These are phyloP conservation scores for Boletus rubropictus DNA, from an alignment of 768 basidiomycete genomes.

Conservation along the genomic window DNA sequence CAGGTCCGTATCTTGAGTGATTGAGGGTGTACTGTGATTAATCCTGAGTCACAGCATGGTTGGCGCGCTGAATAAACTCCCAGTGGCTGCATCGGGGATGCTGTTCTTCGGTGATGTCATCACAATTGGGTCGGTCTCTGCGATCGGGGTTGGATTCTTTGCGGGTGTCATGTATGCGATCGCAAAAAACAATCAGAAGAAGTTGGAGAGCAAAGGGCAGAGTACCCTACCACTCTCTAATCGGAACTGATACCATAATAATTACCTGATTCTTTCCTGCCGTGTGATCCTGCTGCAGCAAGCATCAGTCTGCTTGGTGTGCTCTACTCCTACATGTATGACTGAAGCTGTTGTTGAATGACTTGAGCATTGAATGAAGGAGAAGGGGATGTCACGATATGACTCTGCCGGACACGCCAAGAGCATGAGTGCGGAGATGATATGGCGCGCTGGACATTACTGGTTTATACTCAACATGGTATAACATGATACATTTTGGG, in stretches of 20 bases:
- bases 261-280: neutral
- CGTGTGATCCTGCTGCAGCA: conserved; percentile 2
- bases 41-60: conserved; percentile 65
- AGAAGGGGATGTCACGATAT: no score
- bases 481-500: no score
- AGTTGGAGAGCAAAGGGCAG: conserved; percentile 53
- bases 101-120: conserved; percentile 91
- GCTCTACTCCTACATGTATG: no score
- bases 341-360: no score
- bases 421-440: no score
- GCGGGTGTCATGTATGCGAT: conserved; percentile 89
- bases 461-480: no score
- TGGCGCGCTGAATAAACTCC: conserved; percentile 94
- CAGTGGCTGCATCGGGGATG: conserved; percentile 98
- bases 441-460: no score
- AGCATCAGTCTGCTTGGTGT: neutral
- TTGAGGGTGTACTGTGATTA: conserved; percentile 1
- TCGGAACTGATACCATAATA: conserved; percentile 37
- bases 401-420: no score
- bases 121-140: conserved; percentile 83
- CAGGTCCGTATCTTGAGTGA: conserved; percentile 45
- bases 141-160: conserved; percentile 83
- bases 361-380: no score
- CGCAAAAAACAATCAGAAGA: conserved; percentile 91
- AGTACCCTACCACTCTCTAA: conserved; percentile 61